Percentiles rank a stretch among this genome's conserved stretches.
These are phyloP conservation scores for Penicillium sp. DNA, from an alignment of 2,329 filamentous ascomycete species.

Conservation along the genomic window DNA sequence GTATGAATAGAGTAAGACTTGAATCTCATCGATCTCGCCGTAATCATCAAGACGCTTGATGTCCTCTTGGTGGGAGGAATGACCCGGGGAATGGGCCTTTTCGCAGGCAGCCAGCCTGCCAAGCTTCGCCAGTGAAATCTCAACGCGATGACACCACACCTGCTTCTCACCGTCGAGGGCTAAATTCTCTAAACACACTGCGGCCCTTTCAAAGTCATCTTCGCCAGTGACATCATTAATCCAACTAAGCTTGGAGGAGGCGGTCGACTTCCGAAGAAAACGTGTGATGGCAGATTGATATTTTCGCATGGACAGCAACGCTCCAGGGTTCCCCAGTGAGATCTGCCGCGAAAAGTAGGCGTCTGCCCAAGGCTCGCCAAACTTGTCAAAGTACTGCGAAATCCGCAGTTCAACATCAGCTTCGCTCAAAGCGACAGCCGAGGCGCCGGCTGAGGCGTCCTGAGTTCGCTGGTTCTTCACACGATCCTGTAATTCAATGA, in stretches of 20 bases:
- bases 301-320: slow-evolving; percentile 63
- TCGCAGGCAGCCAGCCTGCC: slow-evolving; percentile 61
- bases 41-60: slow-evolving; percentile 56
- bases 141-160: slow-evolving; percentile 88
- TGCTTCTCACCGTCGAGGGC: slow-evolving; percentile 68
- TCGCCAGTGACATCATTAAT: slow-evolving; percentile 84
- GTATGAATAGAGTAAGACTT: slow-evolving; percentile 68
- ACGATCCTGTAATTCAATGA: slow-evolving; percentile 40
- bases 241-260: slow-evolving; percentile 78
- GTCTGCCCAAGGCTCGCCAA: slow-evolving; percentile 50
- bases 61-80: slow-evolving; percentile 40
- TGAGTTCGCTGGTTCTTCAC: slow-evolving; percentile 24
- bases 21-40: slow-evolving; percentile 67
- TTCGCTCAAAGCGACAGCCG: slow-evolving; percentile 22
- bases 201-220: slow-evolving; percentile 67
- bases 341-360: slow-evolving; percentile 78
- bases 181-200: slow-evolving; percentile 62
- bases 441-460: slow-evolving; percentile 10
- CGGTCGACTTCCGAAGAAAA: slow-evolving; percentile 67
- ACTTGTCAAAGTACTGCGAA: slow-evolving; percentile 46
- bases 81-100: slow-evolving; percentile 15
- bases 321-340: slow-evolving; percentile 57
- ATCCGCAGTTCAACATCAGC: slow-evolving; percentile 36
- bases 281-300: slow-evolving; percentile 68
- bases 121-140: slow-evolving; percentile 83